These are phyloP conservation scores for Fusarium devonianum DNA, from an alignment of 2,329 filamentous ascomycete genomes.

Conservation along the genomic window DNA sequence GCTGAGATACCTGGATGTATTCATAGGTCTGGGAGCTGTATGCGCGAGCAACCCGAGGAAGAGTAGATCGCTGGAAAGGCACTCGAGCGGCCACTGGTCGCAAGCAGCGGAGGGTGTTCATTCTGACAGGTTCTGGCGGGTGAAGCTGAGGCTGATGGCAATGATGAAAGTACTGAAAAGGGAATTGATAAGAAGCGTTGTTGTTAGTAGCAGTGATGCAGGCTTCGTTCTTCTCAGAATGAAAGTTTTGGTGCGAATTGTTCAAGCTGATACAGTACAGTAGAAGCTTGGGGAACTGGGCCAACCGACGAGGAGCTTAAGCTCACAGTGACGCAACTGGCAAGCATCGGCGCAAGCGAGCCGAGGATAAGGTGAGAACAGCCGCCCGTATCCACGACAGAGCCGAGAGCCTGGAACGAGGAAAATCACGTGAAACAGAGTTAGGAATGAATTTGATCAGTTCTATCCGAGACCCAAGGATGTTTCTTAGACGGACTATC, in stretches of 20 bases:
- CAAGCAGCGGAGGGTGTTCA: conserved; percentile 65
- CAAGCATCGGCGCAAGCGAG: conserved; percentile 33
- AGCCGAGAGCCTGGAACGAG: conserved; percentile 25
- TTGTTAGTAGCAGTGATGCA: background rate
- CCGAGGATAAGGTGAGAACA: conserved; percentile 39
- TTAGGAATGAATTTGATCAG: background rate
- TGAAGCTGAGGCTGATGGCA: background rate
- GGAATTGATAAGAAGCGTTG: too few relatives aligned
- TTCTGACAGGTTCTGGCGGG: conserved; percentile 40
- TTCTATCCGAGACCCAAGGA: too few relatives aligned
- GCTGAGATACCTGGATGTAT: conserved; percentile 80
- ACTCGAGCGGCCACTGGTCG: conserved; percentile 61
- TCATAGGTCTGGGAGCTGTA: conserved; percentile 72
- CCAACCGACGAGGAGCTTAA: conserved; percentile 27
- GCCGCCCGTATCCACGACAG: conserved; percentile 31
- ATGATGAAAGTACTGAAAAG: too few relatives aligned
- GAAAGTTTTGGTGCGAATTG: too few relatives aligned
- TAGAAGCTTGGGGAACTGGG: conserved; percentile 24
- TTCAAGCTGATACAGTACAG: too few relatives aligned
- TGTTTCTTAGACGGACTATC: too few relatives aligned
- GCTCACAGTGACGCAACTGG: conserved; percentile 41
- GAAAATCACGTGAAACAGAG: conserved; percentile 37
- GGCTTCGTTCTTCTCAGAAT: background rate
- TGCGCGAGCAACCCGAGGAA: conserved; percentile 62
- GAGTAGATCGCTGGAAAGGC: conserved; percentile 61